Evolutionary conservation across 345 rosid genomes (phyloP), one percentile per base, ranked within the genome.

Genomic region (Boechera retrofracta): DNA sequence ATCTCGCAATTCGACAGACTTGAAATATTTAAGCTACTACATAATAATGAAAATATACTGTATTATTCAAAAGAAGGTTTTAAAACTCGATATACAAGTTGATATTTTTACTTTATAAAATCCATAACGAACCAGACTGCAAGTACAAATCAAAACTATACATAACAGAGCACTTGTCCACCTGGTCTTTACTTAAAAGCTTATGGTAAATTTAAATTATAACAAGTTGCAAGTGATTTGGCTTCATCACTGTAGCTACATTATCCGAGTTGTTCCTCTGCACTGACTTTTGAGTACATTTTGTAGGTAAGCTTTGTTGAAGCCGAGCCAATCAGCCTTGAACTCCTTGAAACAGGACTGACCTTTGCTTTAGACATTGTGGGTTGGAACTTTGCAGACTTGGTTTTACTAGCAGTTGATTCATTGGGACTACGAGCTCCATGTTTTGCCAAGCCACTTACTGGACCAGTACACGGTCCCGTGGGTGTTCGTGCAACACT

Each of bases 301-400:
- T 77, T 88, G 68, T 53, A 85, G 68, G 79, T 84, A 64, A 69
- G 67, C 73, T 77, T 84, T 21, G 78, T 75, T 76, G 93, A 81
- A 71, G 81, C 67, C 4, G 77, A 39, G 67, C 65, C 54, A 72
- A 66, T 36, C 76, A 56, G 54, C 72, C 81, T 86, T 39, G 64
- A 57, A 59, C 72, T 83, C 81, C 82, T 86, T 65, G 86, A 77
- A 71, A 80, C 82, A 45, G 70, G 73, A 33, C 66, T 61, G 64
- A 52, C 71, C 73, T 82, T 86, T 67, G 52, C 68, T 80, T 80
- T 74, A 53, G 83, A 80, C 75, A 74, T 84, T 42, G 52, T 65
- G 45, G 89, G 75, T 75, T 85, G 94, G 79, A 76, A 71, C 78
- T 86, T 88, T 70, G 73, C 89, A 53, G 36, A 42, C 71, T 83